Percentiles rank a stretch among this genome's conserved stretches.
Conservation (phyloP, 2,329 filamentous ascomycete genomes). For the Clarireedia monteithiana region DNA sequence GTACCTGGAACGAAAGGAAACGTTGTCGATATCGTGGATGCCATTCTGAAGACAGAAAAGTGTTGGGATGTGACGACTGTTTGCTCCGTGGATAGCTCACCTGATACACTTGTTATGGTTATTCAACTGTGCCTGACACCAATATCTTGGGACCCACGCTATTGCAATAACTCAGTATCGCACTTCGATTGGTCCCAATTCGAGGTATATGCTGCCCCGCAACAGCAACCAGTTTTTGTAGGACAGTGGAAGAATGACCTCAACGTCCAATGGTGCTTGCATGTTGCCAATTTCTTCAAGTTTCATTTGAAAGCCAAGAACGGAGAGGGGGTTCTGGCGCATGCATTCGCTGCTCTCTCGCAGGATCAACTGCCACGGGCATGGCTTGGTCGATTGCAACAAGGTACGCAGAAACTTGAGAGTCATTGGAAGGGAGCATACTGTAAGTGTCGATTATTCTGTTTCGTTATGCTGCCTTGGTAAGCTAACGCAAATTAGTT, state of each 20-base stretch:
- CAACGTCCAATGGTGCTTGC: constrained; percentile 39
- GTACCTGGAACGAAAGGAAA: constrained; percentile 3
- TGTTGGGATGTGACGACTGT: constrained; percentile 1
- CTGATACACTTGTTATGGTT: constrained; percentile 14
- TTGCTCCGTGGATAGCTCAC: constrained; percentile 2
- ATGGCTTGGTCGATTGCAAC: constrained; percentile 33
- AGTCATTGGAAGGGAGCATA: constrained; percentile 44
- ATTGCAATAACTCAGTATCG: constrained; percentile 14
- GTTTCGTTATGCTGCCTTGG: neutral
- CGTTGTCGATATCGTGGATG: constrained; percentile 22
- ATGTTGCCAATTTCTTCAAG: constrained; percentile 45
- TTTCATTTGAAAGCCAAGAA: constrained; percentile 36
- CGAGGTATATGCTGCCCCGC: constrained; percentile 34
- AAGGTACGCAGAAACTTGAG: constrained; percentile 31
- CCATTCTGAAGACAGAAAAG: constrained; percentile 18
- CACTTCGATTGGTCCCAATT: constrained; percentile 38
- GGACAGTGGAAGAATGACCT: constrained; percentile 32
- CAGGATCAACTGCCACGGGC: constrained; percentile 33
- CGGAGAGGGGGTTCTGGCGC: constrained; percentile 30
- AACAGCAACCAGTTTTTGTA: constrained; percentile 33
- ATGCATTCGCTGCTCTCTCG: constrained; percentile 29
- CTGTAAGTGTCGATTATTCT: constrained; percentile 23
- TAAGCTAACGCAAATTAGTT: constrained; percentile 13
- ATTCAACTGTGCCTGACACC: constrained; percentile 25
- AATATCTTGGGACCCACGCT: constrained; percentile 23